Evolutionary conservation across 768 basidiomycete genomes (phyloP).

Genomic region (Pleurotus ostreatus): DNA sequence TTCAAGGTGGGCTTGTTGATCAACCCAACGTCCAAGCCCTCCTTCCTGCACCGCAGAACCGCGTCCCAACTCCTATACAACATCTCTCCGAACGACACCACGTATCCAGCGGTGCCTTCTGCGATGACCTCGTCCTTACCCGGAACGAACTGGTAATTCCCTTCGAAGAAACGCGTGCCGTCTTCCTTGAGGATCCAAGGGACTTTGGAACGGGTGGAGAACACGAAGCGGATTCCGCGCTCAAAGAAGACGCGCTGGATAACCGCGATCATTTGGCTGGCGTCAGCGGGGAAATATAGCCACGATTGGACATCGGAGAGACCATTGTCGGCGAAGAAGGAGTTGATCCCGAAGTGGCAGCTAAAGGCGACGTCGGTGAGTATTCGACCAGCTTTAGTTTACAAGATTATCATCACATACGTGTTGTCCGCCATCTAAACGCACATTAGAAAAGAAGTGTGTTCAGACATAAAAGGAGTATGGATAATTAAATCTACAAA

Average conservation of each 20-base stretch:
- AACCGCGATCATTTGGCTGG: slow-evolving; percentile 75
- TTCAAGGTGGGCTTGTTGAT: slow-evolving; percentile 86
- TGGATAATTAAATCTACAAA: slow-evolving; percentile 15
- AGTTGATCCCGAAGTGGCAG: slow-evolving; percentile 75
- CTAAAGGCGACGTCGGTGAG: not conserved
- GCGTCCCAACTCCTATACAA: slow-evolving; percentile 82
- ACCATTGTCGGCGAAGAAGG: slow-evolving; percentile 85
- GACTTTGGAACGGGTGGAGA: slow-evolving; percentile 87
- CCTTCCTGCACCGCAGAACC: slow-evolving; percentile 65
- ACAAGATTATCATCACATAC: slow-evolving; percentile 27
- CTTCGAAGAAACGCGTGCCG: slow-evolving; percentile 63
- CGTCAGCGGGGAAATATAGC: slow-evolving; percentile 88
- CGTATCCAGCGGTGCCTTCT: slow-evolving; percentile 77
- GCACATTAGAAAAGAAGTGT: not conserved
- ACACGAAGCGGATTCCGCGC: slow-evolving; percentile 78
- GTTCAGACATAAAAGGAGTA: not conserved
- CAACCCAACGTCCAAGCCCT: slow-evolving; percentile 77
- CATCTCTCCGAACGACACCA: slow-evolving; percentile 87
- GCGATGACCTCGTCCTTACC: slow-evolving; percentile 82
- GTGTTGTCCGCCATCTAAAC: slow-evolving; percentile 43
- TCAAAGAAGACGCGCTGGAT: slow-evolving; percentile 80
- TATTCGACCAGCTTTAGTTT: not conserved
- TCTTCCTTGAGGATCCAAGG: slow-evolving; percentile 82
- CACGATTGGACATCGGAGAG: slow-evolving; percentile 74
- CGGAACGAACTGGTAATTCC: slow-evolving; percentile 73